Evolutionary conservation across 805 yeast genomes (phyloP).

Genomic region (Teunomyces kruisii): DNA sequence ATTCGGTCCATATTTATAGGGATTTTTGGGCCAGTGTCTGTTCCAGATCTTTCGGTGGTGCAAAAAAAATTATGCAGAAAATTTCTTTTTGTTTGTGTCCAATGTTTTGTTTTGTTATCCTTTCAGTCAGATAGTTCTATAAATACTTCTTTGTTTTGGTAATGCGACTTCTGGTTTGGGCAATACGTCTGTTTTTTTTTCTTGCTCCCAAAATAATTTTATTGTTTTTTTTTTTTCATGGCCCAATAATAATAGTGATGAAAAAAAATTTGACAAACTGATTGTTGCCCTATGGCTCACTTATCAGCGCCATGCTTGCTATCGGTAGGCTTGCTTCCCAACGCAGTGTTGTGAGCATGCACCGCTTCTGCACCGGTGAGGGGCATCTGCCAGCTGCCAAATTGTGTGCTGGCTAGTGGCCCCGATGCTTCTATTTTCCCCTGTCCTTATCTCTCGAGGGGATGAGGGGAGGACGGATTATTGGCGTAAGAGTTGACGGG

Average conservation of each 20-base stretch:
- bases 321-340: too few relatives aligned
- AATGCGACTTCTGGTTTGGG: background rate
- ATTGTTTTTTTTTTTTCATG: background rate
- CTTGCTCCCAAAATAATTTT: background rate
- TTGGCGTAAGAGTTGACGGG: too few relatives aligned
- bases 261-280: background rate
- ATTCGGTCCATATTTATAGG: slow-evolving; percentile 6
- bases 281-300: background rate
- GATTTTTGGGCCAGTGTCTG: background rate
- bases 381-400: too few relatives aligned
- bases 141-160: background rate
- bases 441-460: too few relatives aligned
- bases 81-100: background rate
- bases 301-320: slow-evolving; percentile 1
- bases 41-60: background rate
- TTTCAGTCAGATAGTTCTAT: background rate
- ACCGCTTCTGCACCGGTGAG: background rate
- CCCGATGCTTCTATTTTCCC: too few relatives aligned
- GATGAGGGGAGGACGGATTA: too few relatives aligned
- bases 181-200: background rate
- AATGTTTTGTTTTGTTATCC: background rate
- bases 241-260: background rate
- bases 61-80: background rate
- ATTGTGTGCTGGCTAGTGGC: background rate
- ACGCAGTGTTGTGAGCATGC: background rate